These are phyloP conservation scores for Cercospora sp. DNA, from an alignment of 2,329 filamentous ascomycete species.

Conservation along the genomic window DNA sequence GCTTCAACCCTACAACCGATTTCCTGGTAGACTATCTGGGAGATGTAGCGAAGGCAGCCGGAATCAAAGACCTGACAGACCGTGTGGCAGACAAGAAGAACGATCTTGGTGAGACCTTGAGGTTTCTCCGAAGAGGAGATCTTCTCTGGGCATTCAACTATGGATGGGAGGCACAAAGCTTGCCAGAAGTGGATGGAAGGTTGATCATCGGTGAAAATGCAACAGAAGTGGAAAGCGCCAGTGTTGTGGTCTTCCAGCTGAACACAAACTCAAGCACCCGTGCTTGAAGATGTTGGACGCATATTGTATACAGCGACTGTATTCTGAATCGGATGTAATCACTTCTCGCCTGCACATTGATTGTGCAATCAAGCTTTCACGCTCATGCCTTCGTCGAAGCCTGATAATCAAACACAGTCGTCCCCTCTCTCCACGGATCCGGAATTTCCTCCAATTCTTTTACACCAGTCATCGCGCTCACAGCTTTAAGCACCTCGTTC, in stretches of 20 bases:
- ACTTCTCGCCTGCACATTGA: background rate
- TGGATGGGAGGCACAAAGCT: conserved; percentile 22
- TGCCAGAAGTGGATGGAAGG: conserved; percentile 19
- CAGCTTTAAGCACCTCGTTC: conserved; percentile 13
- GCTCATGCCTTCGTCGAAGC: background rate
- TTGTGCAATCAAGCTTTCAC: background rate
- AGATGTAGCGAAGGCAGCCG: conserved; percentile 22
- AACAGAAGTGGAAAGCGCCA: conserved; percentile 22
- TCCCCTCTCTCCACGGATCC: conserved; percentile 19
- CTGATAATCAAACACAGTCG: conserved; percentile 21
- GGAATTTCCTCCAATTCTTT: conserved; percentile 16
- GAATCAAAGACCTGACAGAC: conserved; percentile 24
- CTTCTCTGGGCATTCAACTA: conserved; percentile 33
- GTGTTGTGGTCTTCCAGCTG: conserved; percentile 28
- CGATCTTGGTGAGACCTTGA: conserved; percentile 29
- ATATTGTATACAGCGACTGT: background rate
- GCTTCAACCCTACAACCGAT: conserved; percentile 27
- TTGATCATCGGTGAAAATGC: conserved; percentile 25
- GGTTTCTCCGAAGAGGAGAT: conserved; percentile 23
- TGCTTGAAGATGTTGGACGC: background rate
- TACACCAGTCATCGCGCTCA: conserved; percentile 15
- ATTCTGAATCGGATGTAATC: background rate
- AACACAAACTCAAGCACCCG: background rate
- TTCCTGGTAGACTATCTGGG: conserved; percentile 28
- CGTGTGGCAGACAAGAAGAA: conserved; percentile 18